Conservation (phyloP, 2,329 filamentous ascomycete genomes). For the Sporothrix brasiliensis region DNA sequence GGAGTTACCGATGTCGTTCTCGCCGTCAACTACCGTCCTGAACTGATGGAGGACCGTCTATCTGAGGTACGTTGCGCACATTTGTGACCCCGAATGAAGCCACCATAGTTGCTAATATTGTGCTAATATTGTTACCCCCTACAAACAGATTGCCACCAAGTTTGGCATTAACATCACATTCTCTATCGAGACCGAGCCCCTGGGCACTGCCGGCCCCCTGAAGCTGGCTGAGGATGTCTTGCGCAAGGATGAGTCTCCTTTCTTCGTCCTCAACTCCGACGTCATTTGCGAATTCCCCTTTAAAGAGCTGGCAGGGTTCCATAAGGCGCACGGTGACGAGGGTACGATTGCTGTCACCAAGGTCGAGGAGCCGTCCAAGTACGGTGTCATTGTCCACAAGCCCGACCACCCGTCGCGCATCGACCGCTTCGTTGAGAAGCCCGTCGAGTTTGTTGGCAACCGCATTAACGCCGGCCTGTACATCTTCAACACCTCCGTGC, state of each 20-base stretch:
- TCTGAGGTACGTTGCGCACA: conserved; percentile 69
- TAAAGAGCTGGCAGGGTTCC: conserved; percentile 84
- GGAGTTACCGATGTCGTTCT: conserved; percentile 97
- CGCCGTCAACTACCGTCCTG: conserved; percentile 97
- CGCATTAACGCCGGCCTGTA: conserved; percentile 98
- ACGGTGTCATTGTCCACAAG: conserved; percentile 97
- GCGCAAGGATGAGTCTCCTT: conserved; percentile 88
- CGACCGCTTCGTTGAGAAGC: conserved; percentile 99
- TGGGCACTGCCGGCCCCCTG: conserved; percentile 91
- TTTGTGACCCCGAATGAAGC: not conserved
- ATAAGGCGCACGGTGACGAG: conserved; percentile 90
- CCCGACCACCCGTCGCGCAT: conserved; percentile 87
- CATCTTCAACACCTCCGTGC: conserved; percentile 90
- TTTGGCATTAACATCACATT: conserved; percentile 97
- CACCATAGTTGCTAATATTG: not conserved
- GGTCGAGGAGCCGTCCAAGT: conserved; percentile 98
- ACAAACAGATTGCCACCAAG: conserved; percentile 76
- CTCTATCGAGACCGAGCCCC: conserved; percentile 92
- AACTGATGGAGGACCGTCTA: conserved; percentile 93
- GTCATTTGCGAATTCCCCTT: conserved; percentile 99
- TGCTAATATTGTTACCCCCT: not conserved
- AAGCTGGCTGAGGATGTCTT: conserved; percentile 94
- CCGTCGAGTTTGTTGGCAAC: conserved; percentile 97
- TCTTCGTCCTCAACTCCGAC: conserved; percentile 98
- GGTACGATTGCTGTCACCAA: conserved; percentile 98